Evolutionary conservation across 495 filamentous ascomycete species (phyloP).

Genomic region (Daldinia childiae): DNA sequence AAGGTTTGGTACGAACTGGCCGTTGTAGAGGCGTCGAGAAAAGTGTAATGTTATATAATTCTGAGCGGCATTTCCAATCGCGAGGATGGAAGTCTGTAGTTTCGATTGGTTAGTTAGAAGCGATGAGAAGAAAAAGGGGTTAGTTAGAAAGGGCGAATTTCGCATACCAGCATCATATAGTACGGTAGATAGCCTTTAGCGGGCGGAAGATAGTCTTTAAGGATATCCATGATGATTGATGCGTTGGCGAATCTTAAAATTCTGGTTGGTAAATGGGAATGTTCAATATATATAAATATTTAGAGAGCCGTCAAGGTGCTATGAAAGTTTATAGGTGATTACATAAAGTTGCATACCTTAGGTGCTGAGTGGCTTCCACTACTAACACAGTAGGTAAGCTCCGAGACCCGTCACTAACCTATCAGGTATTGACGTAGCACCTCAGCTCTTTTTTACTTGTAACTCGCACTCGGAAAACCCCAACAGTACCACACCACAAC

Average conservation of each 20-base stretch:
- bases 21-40: constrained; percentile 79
- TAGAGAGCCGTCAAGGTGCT: not conserved
- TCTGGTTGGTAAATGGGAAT: not conserved
- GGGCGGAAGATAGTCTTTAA: constrained; percentile 52
- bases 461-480: not conserved
- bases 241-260: not conserved
- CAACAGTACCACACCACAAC: not conserved
- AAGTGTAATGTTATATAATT: constrained; percentile 77
- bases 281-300: not conserved
- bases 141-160: not conserved
- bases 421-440: too few relatives aligned
- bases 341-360: not conserved
- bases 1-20: constrained; percentile 57
- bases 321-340: not conserved
- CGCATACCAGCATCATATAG: constrained; percentile 59
- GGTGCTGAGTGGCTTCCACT: too few relatives aligned
- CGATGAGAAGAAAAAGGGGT: constrained; percentile 1
- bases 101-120: constrained; percentile 4
- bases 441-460: not conserved
- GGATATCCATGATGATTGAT: constrained; percentile 46
- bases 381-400: too few relatives aligned
- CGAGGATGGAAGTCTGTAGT: constrained; percentile 74
- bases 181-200: constrained; percentile 58
- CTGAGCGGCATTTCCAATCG: constrained; percentile 83
- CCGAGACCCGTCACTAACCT: not conserved